A percentile compares a stretch with the other conserved stretches of the same genome.
Conservation (phyloP, 2,329 filamentous ascomycete genomes). For the Capronia coronata region DNA sequence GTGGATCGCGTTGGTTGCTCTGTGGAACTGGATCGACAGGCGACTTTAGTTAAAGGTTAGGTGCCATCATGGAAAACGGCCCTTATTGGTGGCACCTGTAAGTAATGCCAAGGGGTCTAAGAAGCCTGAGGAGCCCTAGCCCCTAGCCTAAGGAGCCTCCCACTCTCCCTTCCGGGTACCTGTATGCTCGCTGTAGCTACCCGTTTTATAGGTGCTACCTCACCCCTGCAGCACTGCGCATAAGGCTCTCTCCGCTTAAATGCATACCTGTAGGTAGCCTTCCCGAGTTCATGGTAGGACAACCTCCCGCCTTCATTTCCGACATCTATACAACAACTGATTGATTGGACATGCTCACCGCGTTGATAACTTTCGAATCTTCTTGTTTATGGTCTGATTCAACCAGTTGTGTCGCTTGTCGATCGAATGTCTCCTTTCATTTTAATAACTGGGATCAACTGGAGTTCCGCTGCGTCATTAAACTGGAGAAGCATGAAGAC, state of each 20-base stretch:
- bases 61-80: not conserved
- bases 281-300: not conserved
- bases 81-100: not conserved
- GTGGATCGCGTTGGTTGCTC: not conserved
- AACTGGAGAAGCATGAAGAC: not conserved
- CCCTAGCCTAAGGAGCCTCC: too few relatives aligned
- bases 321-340: not conserved
- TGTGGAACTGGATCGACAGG: not conserved
- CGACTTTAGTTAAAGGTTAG: not conserved
- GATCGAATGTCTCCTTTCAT: conserved; percentile 3
- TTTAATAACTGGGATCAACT: not conserved
- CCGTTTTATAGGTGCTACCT: too few relatives aligned
- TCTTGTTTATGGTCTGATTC: not conserved
- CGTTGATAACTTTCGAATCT: not conserved
- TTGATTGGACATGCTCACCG: not conserved
- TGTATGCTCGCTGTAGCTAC: too few relatives aligned
- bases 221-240: too few relatives aligned
- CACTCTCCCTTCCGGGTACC: too few relatives aligned
- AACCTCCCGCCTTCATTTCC: conserved; percentile 1
- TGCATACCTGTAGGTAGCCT: not conserved
- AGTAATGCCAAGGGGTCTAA: not conserved
- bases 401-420: not conserved
- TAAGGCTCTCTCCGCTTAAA: too few relatives aligned
- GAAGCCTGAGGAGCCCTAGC: too few relatives aligned
- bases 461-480: not conserved